phyloP scores from a whole-genome alignment of 2,329 filamentous ascomycete species.

The Arthrobotrys pseudoclavata region DNA sequence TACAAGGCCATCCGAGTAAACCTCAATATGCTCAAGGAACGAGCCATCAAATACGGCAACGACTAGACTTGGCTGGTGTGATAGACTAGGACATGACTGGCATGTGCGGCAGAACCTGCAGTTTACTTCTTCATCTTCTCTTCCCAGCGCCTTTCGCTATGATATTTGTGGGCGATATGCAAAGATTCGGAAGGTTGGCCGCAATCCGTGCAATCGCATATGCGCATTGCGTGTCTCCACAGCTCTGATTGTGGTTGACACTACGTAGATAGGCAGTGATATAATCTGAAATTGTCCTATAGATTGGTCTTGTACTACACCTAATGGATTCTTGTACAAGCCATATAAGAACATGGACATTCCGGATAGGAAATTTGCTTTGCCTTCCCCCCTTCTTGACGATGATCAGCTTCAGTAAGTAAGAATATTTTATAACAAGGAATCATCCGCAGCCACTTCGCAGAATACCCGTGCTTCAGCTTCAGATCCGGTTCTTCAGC shows the following conservation, averaged over 20 bases:
- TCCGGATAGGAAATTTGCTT: constrained; percentile 27
- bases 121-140: constrained; percentile 38
- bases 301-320: constrained; percentile 18
- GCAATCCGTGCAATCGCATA: constrained; percentile 20
- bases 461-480: constrained; percentile 5
- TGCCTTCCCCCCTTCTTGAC: constrained; percentile 33
- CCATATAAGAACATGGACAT: constrained; percentile 43
- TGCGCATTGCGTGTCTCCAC: constrained; percentile 18
- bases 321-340: neutral
- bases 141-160: constrained; percentile 32
- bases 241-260: constrained; percentile 1
- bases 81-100: constrained; percentile 4
- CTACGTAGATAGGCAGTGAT: constrained; percentile 16
- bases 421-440: constrained; percentile 24
- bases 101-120: constrained; percentile 48
- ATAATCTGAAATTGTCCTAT: constrained; percentile 10
- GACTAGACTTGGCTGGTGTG: constrained; percentile 15
- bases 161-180: constrained; percentile 23
- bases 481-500: constrained; percentile 6
- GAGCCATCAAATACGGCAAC: constrained; percentile 14
- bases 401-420: constrained; percentile 40
- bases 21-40: constrained; percentile 2
- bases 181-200: constrained; percentile 33
- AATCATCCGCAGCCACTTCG: constrained; percentile 6
- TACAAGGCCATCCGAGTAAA: constrained; percentile 41